These are phyloP conservation scores for Erigeron philadelphicus DNA, from an alignment of 140 eudicot species.

Conservation along the genomic window DNA sequence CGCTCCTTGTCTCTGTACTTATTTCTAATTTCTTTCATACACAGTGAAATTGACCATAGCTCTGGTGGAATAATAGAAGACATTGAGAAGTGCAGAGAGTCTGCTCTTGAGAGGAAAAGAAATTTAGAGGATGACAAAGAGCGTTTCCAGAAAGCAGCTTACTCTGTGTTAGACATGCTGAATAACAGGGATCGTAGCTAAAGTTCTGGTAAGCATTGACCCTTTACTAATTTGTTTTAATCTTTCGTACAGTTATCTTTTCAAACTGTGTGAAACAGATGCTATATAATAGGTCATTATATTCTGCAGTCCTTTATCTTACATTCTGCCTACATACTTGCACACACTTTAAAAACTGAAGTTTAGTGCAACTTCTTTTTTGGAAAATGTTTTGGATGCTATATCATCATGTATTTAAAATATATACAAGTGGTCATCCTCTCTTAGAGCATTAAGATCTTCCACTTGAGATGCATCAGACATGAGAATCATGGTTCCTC, in stretches of 20 bases:
- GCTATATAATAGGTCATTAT: conserved; percentile 10
- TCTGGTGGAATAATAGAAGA: conserved; percentile 67
- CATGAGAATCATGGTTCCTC: conserved; percentile 62
- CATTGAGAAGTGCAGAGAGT: conserved; percentile 65
- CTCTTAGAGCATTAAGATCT: conserved; percentile 71
- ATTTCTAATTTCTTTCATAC: conserved; percentile 16
- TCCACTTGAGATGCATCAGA: conserved; percentile 78
- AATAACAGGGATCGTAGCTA: conserved; percentile 37
- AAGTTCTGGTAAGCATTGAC: conserved; percentile 23
- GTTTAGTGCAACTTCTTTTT: conserved; percentile 18
- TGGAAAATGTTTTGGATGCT: conserved; percentile 7
- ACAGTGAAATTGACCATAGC: conserved; percentile 73
- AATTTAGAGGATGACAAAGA: conserved; percentile 66
- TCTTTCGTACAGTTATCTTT: background rate
- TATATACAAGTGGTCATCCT: conserved; percentile 70
- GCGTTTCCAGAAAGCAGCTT: conserved; percentile 80
- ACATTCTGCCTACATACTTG: conserved; percentile 20
- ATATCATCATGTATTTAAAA: conserved; percentile 30
- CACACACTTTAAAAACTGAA: conserved; percentile 15
- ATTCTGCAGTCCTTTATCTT: conserved; percentile 2
- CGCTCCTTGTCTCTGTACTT: conserved; percentile 11
- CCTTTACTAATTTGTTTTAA: conserved; percentile 6
- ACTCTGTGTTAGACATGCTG: conserved; percentile 71
- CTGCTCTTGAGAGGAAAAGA: conserved; percentile 59
- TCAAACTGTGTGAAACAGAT: conserved; percentile 17